Conservation (phyloP, 192 early-diverging fungal genomes). For the Diversispora eburnea region DNA sequence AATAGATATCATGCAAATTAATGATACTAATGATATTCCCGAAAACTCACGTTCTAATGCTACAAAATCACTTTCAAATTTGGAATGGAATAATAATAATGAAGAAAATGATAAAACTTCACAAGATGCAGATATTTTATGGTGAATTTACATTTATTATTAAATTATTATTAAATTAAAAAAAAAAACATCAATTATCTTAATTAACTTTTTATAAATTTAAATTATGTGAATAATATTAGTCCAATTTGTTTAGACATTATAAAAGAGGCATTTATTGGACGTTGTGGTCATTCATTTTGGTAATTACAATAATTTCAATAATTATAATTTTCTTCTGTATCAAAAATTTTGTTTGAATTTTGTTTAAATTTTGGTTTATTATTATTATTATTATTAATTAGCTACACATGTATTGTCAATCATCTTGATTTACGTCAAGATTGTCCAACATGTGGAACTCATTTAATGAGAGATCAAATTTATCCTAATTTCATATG, state of each 20-base stretch:
- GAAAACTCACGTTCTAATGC: no score
- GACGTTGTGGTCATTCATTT: conserved; percentile 83
- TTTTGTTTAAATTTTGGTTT: neutral
- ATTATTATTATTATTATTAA: neutral
- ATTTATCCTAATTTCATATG: conserved; percentile 82
- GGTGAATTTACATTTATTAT: no score
- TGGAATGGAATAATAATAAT: no score
- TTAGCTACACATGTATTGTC: conserved; percentile 69
- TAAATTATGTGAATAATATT: neutral
- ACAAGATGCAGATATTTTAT: no score
- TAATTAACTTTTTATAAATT: neutral
- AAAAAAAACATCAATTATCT: no score
- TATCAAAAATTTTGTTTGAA: neutral
- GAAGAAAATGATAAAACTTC: no score
- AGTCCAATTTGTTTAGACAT: conserved; percentile 74
- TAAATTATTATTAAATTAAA: no score
- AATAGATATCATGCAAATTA: no score
- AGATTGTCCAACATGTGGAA: conserved; percentile 70
- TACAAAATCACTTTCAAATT: no score
- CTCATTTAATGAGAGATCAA: conserved; percentile 54
- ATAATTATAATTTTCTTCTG: conserved; percentile 26
- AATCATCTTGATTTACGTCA: conserved; percentile 55
- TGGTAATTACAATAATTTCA: conserved; percentile 54
- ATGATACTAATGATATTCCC: no score
- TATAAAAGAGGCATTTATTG: conserved; percentile 72